A percentile compares a stretch with the other conserved stretches of the same genome.
phyloP scores from a whole-genome alignment of 2,329 filamentous ascomycete genomes.

The Exophiala bonariae region DNA sequence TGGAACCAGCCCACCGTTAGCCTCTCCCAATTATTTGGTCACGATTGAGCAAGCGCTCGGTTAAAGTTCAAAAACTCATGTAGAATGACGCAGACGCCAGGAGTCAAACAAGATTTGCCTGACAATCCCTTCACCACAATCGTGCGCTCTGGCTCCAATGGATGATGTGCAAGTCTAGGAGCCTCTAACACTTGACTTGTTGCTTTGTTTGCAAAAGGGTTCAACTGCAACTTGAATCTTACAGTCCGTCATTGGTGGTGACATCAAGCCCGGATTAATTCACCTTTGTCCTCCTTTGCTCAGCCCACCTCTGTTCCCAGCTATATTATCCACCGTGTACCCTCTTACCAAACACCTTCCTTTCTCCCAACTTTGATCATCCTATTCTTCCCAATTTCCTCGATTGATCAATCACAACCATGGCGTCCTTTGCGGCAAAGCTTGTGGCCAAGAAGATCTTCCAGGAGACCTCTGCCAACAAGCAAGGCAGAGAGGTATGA shows the following conservation, averaged over 20 bases:
- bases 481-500: slow-evolving; percentile 58
- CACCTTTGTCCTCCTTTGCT: slow-evolving; percentile 7
- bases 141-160: slow-evolving; percentile 8
- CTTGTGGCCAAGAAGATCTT: slow-evolving; percentile 59
- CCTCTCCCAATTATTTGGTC: too few species aligned
- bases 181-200: slow-evolving; percentile 4
- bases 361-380: not conserved
- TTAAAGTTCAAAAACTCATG: too few species aligned
- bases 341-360: not conserved
- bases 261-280: slow-evolving; percentile 12
- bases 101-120: slow-evolving; percentile 16
- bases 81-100: slow-evolving; percentile 15
- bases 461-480: slow-evolving; percentile 58
- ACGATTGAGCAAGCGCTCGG: too few species aligned
- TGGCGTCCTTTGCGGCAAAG: slow-evolving; percentile 57
- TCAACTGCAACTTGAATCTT: too few species aligned
- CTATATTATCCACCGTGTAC: not conserved
- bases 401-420: slow-evolving; percentile 33
- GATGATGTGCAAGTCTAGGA: slow-evolving; percentile 8
- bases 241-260: not conserved
- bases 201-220: slow-evolving; percentile 13
- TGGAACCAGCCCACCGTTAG: too few species aligned
- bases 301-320: not conserved
- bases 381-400: not conserved
- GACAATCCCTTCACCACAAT: slow-evolving; percentile 5